Evolutionary conservation across 495 filamentous ascomycete genomes (phyloP).

Genomic region (Filosporella fistucella): DNA sequence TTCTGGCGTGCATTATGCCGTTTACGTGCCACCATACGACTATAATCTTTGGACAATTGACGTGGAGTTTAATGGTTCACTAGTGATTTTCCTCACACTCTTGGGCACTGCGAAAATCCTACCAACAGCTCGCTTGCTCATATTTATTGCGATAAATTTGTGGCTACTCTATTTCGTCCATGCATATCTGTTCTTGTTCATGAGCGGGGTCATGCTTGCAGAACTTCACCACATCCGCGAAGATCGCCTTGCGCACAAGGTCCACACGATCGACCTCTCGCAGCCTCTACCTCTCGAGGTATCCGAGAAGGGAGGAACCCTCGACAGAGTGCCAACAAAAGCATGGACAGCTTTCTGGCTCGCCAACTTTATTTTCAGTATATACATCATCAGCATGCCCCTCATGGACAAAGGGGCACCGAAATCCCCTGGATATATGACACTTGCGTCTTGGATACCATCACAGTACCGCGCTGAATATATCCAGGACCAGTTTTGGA

Average conservation of each 20-base stretch:
- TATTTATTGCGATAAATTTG: constrained; percentile 38
- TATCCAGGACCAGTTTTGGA: constrained; percentile 44
- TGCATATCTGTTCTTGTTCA: constrained; percentile 45
- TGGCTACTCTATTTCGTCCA: constrained; percentile 52
- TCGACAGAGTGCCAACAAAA: neutral
- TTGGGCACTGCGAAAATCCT: constrained; percentile 46
- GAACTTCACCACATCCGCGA: constrained; percentile 50
- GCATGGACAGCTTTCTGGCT: neutral
- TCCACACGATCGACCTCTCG: constrained; percentile 34
- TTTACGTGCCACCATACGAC: constrained; percentile 39
- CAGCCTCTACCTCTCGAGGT: constrained; percentile 20
- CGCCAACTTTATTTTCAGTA: constrained; percentile 1
- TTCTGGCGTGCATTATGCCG: neutral
- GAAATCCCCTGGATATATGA: constrained; percentile 25
- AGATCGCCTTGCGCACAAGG: constrained; percentile 40
- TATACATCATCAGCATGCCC: constrained; percentile 15
- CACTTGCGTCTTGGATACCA: constrained; percentile 15
- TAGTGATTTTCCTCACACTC: constrained; percentile 57
- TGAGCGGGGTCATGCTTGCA: constrained; percentile 52
- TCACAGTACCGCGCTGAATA: constrained; percentile 22
- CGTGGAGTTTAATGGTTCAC: constrained; percentile 60
- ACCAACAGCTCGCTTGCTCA: constrained; percentile 36
- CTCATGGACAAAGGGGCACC: constrained; percentile 24
- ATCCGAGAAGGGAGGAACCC: neutral
- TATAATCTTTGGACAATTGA: constrained; percentile 68